A percentile compares a stretch with the other conserved stretches of the same genome.
These are phyloP conservation scores for Fusarium coffeatum DNA, from an alignment of 2,329 filamentous ascomycete species.

Conservation along the genomic window DNA sequence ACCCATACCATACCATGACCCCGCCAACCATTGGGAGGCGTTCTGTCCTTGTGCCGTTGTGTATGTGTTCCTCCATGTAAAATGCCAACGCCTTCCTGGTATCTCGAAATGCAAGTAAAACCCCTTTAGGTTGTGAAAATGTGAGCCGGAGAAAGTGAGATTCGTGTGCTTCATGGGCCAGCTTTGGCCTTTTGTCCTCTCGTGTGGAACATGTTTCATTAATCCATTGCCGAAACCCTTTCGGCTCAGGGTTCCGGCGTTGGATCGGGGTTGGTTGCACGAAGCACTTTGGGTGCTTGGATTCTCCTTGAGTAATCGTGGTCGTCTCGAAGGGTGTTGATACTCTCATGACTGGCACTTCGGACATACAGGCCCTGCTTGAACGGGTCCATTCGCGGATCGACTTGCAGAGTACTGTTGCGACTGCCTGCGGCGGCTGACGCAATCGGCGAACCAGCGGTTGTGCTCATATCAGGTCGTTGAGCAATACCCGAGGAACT, in stretches of 20 bases:
- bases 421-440: constrained; percentile 57
- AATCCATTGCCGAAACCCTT: constrained; percentile 13
- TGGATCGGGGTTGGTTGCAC: constrained; percentile 72
- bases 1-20: constrained; percentile 33
- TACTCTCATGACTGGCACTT: constrained; percentile 71
- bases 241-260: constrained; percentile 34
- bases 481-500: constrained; percentile 63
- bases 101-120: constrained; percentile 53
- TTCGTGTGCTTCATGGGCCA: constrained; percentile 51
- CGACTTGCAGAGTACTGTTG: constrained; percentile 67
- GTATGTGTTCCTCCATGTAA: constrained; percentile 41
- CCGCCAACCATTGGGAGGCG: constrained; percentile 21
- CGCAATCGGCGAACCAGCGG: constrained; percentile 48
- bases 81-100: constrained; percentile 54
- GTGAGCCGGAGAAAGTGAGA: constrained; percentile 42
- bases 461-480: constrained; percentile 56
- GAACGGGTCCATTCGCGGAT: constrained; percentile 73
- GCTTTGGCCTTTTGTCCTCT: constrained; percentile 42
- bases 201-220: constrained; percentile 27
- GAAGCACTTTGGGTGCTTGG: constrained; percentile 66
- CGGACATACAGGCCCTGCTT: constrained; percentile 67
- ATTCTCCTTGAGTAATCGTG: constrained; percentile 74
- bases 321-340: constrained; percentile 72
- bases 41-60: constrained; percentile 36
- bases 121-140: constrained; percentile 40